Base-by-base conservation (phyloP, 495 filamentous ascomycete species). In the Amphirosellinia nigrospora region DNA sequence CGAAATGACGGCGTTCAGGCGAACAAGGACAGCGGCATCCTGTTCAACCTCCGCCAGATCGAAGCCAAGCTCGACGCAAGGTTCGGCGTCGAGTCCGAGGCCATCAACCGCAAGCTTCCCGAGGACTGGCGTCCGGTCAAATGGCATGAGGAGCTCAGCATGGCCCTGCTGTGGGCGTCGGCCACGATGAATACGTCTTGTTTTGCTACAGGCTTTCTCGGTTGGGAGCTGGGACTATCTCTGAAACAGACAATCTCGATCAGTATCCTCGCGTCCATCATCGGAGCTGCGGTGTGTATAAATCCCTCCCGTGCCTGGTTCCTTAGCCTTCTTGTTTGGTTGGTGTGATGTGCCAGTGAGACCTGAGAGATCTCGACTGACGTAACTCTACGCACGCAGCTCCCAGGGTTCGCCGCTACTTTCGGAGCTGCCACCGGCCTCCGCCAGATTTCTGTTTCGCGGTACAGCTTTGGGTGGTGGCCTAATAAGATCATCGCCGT, bases 401-500 rank as follows among this genome's bases (percentile, higher is more conserved):
- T 87, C 6, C 86, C 87, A 39, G 86, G 79, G 21, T 83, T 79
- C 73, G 83, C 83, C 58, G 86, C 86, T 10, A 87, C 85, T 4
- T 80, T 86, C 60, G 85, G 86, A 28, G 77, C 81, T 4, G 77
- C 79, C 26, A 86, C 83, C 9, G 87, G 88, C 38, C 80, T 88
- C 4, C 82, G 86, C 50, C 83, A 87, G 70, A 83, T 87, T 70
- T 83, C 83, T 26, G 83, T 87, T 52, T 79, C 82, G 48, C 82
- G 86, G 9, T 88, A 87, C 74, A 84, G 82, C 72, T 82, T 89
- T 60, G 87, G 86, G 28, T 89, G 83, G 82, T 88, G 81, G 70
- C 84, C 85, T 1, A 77, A 82, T 53, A 85, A 85, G 60, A 64
- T 83, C 2, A 82, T 86, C 60, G 85, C 85, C 26, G 72, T 82